Evolutionary conservation across 768 basidiomycete genomes (phyloP).

Genomic region (Mycena chlorophos): DNA sequence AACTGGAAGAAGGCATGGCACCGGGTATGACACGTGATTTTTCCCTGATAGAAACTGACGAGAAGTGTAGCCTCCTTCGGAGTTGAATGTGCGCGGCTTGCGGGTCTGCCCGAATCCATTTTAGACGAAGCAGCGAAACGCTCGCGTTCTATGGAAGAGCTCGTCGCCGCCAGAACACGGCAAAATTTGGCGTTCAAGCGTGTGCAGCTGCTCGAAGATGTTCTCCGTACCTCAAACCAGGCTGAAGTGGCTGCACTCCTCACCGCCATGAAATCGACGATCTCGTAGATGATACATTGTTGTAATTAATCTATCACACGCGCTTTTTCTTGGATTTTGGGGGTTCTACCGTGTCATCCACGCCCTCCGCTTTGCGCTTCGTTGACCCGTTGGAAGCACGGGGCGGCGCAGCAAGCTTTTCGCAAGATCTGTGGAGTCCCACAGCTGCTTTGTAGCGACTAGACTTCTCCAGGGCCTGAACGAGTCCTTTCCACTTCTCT

Average conservation of each 20-base stretch:
- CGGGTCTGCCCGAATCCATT: slow-evolving; percentile 73
- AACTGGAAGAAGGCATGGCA: slow-evolving; percentile 68
- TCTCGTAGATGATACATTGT: too few relatives aligned
- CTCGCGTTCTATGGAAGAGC: slow-evolving; percentile 47
- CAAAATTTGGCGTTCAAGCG: slow-evolving; percentile 48
- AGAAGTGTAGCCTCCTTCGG: slow-evolving; percentile 71
- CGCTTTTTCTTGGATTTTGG: slow-evolving; percentile 35
- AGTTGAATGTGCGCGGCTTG: slow-evolving; percentile 88
- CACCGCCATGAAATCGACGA: slow-evolving; percentile 3
- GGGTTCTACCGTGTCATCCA: slow-evolving; percentile 19
- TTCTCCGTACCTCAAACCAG: not conserved
- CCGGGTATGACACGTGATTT: slow-evolving; percentile 36
- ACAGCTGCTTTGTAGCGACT: slow-evolving; percentile 63
- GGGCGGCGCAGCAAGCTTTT: slow-evolving; percentile 17
- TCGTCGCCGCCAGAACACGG: slow-evolving; percentile 7
- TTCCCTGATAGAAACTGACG: not conserved
- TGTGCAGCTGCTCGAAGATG: slow-evolving; percentile 6
- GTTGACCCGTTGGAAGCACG: slow-evolving; percentile 16
- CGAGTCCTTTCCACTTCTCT: slow-evolving; percentile 53
- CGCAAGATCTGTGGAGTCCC: slow-evolving; percentile 60
- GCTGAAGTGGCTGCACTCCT: not conserved
- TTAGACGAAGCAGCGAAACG: slow-evolving; percentile 58
- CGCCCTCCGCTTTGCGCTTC: slow-evolving; percentile 45
- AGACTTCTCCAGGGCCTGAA: slow-evolving; percentile 46
- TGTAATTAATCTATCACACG: not conserved